Percentiles rank a stretch among this genome's conserved stretches.
phyloP scores from a whole-genome alignment of 768 basidiomycete species.

The Trametes cubensis region DNA sequence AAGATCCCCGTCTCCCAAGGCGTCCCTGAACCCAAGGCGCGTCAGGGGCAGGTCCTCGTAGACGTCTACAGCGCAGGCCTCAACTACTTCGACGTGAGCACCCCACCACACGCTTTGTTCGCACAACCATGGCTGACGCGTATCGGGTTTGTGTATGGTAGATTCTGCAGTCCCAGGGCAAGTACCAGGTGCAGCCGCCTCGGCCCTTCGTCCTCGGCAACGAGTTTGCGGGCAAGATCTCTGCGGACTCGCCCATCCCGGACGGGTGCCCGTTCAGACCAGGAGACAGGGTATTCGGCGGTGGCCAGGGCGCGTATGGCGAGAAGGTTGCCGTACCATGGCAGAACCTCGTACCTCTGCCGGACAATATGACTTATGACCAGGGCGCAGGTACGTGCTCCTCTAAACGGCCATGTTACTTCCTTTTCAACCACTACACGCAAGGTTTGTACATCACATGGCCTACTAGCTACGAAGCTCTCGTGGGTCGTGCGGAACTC shows the following conservation, averaged over 20 bases:
- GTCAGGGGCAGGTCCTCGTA: slow-evolving; percentile 47
- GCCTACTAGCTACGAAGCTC: slow-evolving; percentile 91
- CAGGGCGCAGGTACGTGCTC: slow-evolving; percentile 72
- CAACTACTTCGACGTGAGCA: slow-evolving; percentile 50
- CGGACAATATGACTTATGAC: slow-evolving; percentile 76
- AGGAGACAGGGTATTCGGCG: slow-evolving; percentile 90
- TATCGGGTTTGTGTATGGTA: slow-evolving; percentile 30
- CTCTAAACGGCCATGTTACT: background rate
- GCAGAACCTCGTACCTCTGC: slow-evolving; percentile 61
- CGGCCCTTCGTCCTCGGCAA: slow-evolving; percentile 84
- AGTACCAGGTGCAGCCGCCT: slow-evolving; percentile 82
- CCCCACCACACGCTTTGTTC: background rate
- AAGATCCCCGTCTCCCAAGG: slow-evolving; percentile 42
- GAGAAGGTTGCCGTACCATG: slow-evolving; percentile 69
- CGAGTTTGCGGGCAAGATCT: slow-evolving; percentile 84
- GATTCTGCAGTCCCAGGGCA: slow-evolving; percentile 88
- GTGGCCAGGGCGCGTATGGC: slow-evolving; percentile 75
- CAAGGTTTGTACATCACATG: slow-evolving; percentile 83
- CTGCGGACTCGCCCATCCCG: slow-evolving; percentile 73
- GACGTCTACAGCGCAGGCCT: slow-evolving; percentile 55
- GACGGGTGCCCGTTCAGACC: slow-evolving; percentile 73
- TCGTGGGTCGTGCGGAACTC: slow-evolving; percentile 82
- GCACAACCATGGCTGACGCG: background rate
- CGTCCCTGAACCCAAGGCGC: slow-evolving; percentile 43
- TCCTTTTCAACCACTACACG: background rate